Evolutionary conservation across 1,284 basidiomycete genomes (phyloP), one percentile per base, ranked within the genome.

Genomic region (Moesziomyces aphidis): DNA sequence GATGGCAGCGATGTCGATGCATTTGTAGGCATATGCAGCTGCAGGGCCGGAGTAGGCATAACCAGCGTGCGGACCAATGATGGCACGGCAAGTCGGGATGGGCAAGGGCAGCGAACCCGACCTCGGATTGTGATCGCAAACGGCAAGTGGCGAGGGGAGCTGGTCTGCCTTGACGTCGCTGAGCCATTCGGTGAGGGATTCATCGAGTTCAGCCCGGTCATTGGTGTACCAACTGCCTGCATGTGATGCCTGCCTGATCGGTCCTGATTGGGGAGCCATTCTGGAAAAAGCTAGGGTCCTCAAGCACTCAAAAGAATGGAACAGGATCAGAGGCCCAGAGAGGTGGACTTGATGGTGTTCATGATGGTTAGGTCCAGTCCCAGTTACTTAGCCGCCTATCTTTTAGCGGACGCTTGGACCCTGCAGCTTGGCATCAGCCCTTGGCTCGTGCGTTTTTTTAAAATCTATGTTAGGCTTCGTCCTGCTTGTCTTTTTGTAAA

Each of bases 61-160:
- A 5, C 97, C 97, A 1, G 97, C 97, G 85, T 99, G 97, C 4
- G 97, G 97, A n/a, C 92, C 95, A 61, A 99, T 97, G 82, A 99
- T 89, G 10, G 95, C 96, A 85, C 93, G 96, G 82, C 91, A 93
- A 15, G 90, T 89, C 43, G 86, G 80, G 61, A 96, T 87, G 1
- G 95, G 95, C 31, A 89, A 88, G 0, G 77, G 61, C 61, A 89
- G 91, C 4, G 85, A 80, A 31, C 85, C 55, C 54, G 49, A 39
- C 28, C 39, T 24, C 3, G 52, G 47, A 11, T 22, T 17, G 17
- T 43, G 34, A 7, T 56, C 28, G 24, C 58, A 63, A 10, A 71
- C 62, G 0, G 61, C 47, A 2, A 61, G 36, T 2, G 75, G 62
- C 6, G 21, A 6, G 8, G 71, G 72, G 1, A 73, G 47, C 10